Evolutionary conservation across 306 rosid genomes (phyloP).

Genomic region (Lathyrus tuberosus): DNA sequence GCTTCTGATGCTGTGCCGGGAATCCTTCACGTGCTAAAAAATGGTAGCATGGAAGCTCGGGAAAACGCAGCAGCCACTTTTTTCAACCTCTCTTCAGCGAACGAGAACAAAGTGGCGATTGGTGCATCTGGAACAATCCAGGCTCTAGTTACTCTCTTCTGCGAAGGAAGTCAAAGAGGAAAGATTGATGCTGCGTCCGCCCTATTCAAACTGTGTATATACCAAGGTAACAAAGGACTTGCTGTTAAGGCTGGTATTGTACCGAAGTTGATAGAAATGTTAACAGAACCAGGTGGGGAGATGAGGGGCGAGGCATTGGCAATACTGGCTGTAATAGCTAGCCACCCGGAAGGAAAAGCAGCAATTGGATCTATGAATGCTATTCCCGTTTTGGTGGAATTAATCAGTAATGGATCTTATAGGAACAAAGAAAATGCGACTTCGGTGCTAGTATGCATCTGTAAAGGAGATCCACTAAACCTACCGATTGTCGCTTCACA

Average conservation of each 20-base stretch:
- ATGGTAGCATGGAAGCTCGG: conserved; percentile 85
- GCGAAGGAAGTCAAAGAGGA: conserved; percentile 82
- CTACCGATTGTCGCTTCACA: conserved; percentile 52
- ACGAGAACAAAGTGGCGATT: conserved; percentile 63
- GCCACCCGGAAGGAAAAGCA: conserved; percentile 73
- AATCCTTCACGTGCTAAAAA: conserved; percentile 73
- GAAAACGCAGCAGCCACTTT: conserved; percentile 95
- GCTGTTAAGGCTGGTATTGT: conserved; percentile 79
- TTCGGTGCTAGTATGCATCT: conserved; percentile 77
- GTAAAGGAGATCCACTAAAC: conserved; percentile 58
- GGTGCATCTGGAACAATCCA: conserved; percentile 83
- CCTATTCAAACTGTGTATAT: conserved; percentile 74
- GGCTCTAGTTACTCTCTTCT: conserved; percentile 66
- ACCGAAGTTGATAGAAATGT: conserved; percentile 65
- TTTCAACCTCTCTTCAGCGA: conserved; percentile 75
- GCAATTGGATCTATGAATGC: conserved; percentile 64
- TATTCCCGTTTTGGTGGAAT: conserved; percentile 64
- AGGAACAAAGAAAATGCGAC: conserved; percentile 82
- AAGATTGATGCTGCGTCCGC: conserved; percentile 80
- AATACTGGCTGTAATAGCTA: conserved; percentile 62
- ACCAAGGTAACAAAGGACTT: conserved; percentile 81
- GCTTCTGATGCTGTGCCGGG: conserved; percentile 72
- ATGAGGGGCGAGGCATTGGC: conserved; percentile 85
- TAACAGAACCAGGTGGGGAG: conserved; percentile 71
- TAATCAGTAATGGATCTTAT: conserved; percentile 63